Evolutionary conservation across 805 yeast genomes (phyloP).

Genomic region (Wickerhamomyces canadensis): DNA sequence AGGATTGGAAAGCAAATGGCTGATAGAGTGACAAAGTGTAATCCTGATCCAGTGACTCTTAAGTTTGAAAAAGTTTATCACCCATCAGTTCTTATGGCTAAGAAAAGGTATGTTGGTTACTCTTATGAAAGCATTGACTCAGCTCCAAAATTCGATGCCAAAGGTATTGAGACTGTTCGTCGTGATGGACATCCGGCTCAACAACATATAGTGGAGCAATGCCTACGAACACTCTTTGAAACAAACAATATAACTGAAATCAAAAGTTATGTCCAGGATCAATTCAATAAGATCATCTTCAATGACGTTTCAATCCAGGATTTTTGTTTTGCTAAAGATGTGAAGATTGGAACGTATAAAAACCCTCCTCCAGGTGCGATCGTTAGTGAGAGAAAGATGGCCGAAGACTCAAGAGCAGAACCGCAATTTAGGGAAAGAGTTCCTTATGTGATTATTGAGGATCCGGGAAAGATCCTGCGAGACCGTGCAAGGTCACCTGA

Average conservation of each 20-base stretch:
- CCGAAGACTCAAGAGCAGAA: constrained; percentile 62
- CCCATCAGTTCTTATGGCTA: constrained; percentile 76
- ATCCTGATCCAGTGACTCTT: constrained; percentile 77
- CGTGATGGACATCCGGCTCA: constrained; percentile 95
- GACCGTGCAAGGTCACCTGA: constrained; percentile 81
- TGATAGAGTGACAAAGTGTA: constrained; percentile 47
- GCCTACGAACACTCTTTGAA: constrained; percentile 64
- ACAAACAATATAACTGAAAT: constrained; percentile 66
- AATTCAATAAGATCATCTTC: constrained; percentile 61
- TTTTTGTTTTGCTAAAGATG: constrained; percentile 89
- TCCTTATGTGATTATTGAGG: constrained; percentile 74
- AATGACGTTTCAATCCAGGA: constrained; percentile 69
- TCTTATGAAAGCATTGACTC: constrained; percentile 51
- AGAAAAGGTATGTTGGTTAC: constrained; percentile 89
- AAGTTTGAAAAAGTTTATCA: constrained; percentile 92
- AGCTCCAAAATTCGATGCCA: constrained; percentile 80
- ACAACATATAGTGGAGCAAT: constrained; percentile 70
- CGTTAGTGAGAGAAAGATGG: constrained; percentile 58
- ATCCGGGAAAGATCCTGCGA: constrained; percentile 51
- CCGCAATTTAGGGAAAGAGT: constrained; percentile 90
- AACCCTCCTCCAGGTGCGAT: constrained; percentile 91
- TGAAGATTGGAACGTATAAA: constrained; percentile 77
- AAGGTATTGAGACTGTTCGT: constrained; percentile 92
- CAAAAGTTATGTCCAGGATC: constrained; percentile 55
- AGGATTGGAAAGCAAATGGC: constrained; percentile 69